Evolutionary conservation across 2,329 filamentous ascomycete genomes (phyloP).

Genomic region (Diplodia corticola): DNA sequence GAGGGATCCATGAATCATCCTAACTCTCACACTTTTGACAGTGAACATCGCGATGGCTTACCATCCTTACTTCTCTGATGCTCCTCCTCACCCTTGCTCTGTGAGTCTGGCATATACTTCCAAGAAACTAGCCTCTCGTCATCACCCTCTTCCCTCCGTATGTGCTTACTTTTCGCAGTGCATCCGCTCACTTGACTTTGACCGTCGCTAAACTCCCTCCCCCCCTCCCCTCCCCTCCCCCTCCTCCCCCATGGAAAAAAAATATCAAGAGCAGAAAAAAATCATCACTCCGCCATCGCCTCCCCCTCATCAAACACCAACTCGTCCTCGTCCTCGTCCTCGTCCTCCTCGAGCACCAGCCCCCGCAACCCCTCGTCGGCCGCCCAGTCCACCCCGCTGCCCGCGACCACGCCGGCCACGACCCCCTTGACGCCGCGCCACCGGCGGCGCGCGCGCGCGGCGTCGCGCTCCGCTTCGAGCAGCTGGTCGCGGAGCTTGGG

Average conservation of each 20-base stretch:
- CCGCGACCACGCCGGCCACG: constrained; percentile 74
- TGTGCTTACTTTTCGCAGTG: neutral
- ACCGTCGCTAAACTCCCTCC: no score
- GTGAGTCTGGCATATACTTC: neutral
- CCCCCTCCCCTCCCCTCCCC: neutral
- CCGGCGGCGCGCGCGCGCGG: constrained; percentile 63
- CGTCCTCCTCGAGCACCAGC: constrained; percentile 73
- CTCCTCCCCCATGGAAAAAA: no score
- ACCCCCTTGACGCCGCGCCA: constrained; percentile 78
- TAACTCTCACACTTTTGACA: neutral
- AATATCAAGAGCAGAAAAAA: neutral
- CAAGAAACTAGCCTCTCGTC: no score
- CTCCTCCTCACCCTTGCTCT: neutral
- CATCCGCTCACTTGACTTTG: no score
- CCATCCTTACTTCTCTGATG: neutral
- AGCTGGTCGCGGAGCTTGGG: constrained; percentile 57
- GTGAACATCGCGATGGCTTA: neutral
- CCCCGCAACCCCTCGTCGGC: constrained; percentile 65
- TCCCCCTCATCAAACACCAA: neutral
- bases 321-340: constrained; percentile 50
- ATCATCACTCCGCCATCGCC: neutral
- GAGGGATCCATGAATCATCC: neutral
- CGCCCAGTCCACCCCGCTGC: constrained; percentile 82
- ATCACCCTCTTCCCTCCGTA: no score
- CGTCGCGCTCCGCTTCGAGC: constrained; percentile 57